phyloP scores from a whole-genome alignment of 1,139 yeast species.

The Pichia sp. region DNA sequence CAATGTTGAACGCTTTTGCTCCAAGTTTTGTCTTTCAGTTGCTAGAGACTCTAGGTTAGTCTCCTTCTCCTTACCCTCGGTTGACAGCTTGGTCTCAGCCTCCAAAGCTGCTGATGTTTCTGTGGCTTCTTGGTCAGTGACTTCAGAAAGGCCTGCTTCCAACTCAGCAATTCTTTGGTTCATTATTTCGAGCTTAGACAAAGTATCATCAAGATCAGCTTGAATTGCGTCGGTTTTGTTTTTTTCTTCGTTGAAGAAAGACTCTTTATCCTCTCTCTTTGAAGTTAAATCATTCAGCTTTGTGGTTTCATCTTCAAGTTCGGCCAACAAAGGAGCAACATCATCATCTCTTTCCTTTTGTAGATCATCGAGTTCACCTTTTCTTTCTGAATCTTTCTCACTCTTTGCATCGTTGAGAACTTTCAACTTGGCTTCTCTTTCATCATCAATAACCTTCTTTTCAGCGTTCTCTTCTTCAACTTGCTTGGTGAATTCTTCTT shows the following conservation, averaged over 20 bases:
- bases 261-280: constrained; percentile 29
- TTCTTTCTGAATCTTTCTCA: constrained; percentile 34
- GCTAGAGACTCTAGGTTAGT: constrained; percentile 33
- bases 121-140: constrained; percentile 26
- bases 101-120: constrained; percentile 22
- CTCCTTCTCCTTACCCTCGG: constrained; percentile 18
- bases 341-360: constrained; percentile 32
- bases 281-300: constrained; percentile 27
- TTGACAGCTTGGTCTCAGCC: constrained; percentile 9
- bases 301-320: constrained; percentile 28
- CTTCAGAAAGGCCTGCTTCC: constrained; percentile 20
- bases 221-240: constrained; percentile 25
- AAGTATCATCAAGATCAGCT: constrained; percentile 21
- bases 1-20: constrained; percentile 41
- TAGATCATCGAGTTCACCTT: constrained; percentile 33
- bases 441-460: constrained; percentile 30
- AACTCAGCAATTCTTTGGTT: constrained; percentile 24
- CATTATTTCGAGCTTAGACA: constrained; percentile 26
- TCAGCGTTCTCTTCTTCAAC: constrained; percentile 32
- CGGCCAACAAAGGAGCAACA: constrained; percentile 31
- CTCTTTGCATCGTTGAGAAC: constrained; percentile 31
- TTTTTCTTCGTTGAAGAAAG: constrained; percentile 26
- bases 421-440: constrained; percentile 34
- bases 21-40: constrained; percentile 39
- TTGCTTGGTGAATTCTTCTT: constrained; percentile 32